These are phyloP conservation scores for Colletotrichum costaricense DNA, from an alignment of 2,329 filamentous ascomycete species.

Conservation along the genomic window DNA sequence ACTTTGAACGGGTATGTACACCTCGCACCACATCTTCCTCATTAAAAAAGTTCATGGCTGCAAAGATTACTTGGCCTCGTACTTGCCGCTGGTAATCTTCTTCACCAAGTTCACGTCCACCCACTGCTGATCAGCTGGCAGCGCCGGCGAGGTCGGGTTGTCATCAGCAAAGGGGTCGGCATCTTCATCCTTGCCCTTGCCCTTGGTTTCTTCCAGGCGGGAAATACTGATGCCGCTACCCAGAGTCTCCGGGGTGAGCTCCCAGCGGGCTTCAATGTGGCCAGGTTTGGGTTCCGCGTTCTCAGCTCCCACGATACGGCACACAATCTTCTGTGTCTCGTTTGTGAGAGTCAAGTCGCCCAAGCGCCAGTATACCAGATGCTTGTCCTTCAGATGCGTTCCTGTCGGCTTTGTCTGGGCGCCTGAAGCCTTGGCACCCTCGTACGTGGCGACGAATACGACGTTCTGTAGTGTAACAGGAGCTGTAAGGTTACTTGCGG, in stretches of 20 bases:
- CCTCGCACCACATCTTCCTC: neutral
- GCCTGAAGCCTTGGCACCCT: slow-evolving; percentile 71
- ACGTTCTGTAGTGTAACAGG: slow-evolving; percentile 74
- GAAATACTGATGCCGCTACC: slow-evolving; percentile 77
- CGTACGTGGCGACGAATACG: slow-evolving; percentile 77
- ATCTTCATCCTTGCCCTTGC: slow-evolving; percentile 63
- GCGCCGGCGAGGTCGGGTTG: slow-evolving; percentile 36
- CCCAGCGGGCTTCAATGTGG: slow-evolving; percentile 86
- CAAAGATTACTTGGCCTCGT: slow-evolving; percentile 65
- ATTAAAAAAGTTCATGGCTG: neutral
- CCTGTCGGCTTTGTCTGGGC: slow-evolving; percentile 84
- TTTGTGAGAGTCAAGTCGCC: slow-evolving; percentile 77
- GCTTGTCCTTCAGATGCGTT: slow-evolving; percentile 82
- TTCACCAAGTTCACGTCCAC: slow-evolving; percentile 72
- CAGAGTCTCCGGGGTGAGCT: slow-evolving; percentile 58
- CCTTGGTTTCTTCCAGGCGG: slow-evolving; percentile 59
- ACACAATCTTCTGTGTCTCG: slow-evolving; percentile 81
- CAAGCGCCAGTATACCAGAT: slow-evolving; percentile 83
- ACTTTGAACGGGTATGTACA: slow-evolving; percentile 29
- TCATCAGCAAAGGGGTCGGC: slow-evolving; percentile 78
- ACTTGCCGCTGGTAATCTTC: slow-evolving; percentile 81
- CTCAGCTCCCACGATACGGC: slow-evolving; percentile 80
- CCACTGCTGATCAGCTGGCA: slow-evolving; percentile 62
- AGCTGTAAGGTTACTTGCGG: slow-evolving; percentile 62
- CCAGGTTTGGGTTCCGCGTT: slow-evolving; percentile 77